A percentile compares a stretch with the other conserved stretches of the same genome.
Conservation (phyloP, 176 grass and related monocot species). For the Eleusine indica region DNA sequence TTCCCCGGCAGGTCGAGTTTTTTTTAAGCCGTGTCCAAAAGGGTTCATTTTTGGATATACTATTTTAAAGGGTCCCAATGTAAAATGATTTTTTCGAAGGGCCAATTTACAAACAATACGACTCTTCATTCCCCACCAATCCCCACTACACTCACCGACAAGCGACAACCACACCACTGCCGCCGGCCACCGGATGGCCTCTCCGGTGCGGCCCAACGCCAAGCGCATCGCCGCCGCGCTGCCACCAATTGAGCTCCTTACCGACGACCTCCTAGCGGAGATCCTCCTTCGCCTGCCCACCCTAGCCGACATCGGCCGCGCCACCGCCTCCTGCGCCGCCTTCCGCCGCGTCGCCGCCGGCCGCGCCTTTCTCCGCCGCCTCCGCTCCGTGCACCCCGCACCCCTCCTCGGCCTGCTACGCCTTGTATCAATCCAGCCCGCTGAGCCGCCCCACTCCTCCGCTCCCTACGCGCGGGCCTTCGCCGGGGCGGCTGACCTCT, state of each 20-base stretch:
- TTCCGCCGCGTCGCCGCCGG: constrained; percentile 19
- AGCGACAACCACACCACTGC: neutral
- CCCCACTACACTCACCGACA: too few species aligned
- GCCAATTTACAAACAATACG: neutral
- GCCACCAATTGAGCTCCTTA: neutral
- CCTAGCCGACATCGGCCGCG: constrained; percentile 29
- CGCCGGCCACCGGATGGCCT: constrained; percentile 19
- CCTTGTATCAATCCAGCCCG: constrained; percentile 8
- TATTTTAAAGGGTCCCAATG: too few species aligned
- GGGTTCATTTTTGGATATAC: too few species aligned
- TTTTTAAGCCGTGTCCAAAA: too few species aligned
- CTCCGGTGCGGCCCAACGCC: neutral
- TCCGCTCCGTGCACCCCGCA: constrained; percentile 15
- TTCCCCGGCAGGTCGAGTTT: too few species aligned
- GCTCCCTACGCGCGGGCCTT: constrained; percentile 28
- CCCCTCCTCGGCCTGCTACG: constrained; percentile 27
- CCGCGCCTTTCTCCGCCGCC: constrained; percentile 30
- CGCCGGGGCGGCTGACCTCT: constrained; percentile 28
- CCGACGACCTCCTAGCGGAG: constrained; percentile 35
- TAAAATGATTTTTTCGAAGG: too few species aligned
- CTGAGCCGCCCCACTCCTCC: constrained; percentile 35
- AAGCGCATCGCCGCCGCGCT: neutral
- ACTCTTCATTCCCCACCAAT: neutral
- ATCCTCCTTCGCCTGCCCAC: constrained; percentile 43
- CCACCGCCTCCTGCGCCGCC: constrained; percentile 20